Evolutionary conservation across 2,329 filamentous ascomycete genomes (phyloP).

Genomic region (Fusarium incarnatum): DNA sequence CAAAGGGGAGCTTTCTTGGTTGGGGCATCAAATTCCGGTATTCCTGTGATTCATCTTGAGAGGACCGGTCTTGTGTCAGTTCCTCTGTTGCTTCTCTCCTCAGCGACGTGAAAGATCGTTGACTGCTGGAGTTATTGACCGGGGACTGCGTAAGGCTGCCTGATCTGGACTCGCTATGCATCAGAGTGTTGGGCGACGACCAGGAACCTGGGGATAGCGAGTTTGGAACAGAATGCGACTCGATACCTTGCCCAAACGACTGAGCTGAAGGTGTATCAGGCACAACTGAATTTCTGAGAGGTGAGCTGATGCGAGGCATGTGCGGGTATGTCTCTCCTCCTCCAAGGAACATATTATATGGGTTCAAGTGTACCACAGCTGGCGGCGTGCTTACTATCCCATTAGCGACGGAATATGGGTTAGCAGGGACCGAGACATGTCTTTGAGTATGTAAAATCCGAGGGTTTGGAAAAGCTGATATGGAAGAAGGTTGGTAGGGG

Average conservation of each 20-base stretch:
- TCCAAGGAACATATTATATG: slow-evolving; percentile 40
- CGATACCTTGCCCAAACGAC: neutral
- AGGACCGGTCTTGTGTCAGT: neutral
- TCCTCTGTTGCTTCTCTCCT: slow-evolving; percentile 4
- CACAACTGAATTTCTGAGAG: slow-evolving; percentile 41
- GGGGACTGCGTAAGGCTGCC: neutral
- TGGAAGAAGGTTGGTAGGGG: neutral
- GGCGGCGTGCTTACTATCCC: neutral
- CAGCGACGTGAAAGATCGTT: neutral
- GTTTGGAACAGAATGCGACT: neutral
- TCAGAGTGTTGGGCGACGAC: neutral
- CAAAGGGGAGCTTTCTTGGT: slow-evolving; percentile 49
- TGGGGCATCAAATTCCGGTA: slow-evolving; percentile 49
- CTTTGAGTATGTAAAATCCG: slow-evolving; percentile 16
- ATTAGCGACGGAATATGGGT: neutral
- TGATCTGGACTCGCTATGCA: neutral
- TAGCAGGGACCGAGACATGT: slow-evolving; percentile 20
- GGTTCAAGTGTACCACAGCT: slow-evolving; percentile 33
- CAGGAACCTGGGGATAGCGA: neutral
- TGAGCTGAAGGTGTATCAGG: slow-evolving; percentile 1
- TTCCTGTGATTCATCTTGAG: neutral
- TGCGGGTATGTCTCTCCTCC: slow-evolving; percentile 25
- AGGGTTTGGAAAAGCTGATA: neutral
- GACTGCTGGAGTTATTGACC: neutral
- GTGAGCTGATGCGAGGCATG: slow-evolving; percentile 47